These are phyloP conservation scores for Venustampulla echinocandica DNA, from an alignment of 495 filamentous ascomycete genomes.

Conservation along the genomic window DNA sequence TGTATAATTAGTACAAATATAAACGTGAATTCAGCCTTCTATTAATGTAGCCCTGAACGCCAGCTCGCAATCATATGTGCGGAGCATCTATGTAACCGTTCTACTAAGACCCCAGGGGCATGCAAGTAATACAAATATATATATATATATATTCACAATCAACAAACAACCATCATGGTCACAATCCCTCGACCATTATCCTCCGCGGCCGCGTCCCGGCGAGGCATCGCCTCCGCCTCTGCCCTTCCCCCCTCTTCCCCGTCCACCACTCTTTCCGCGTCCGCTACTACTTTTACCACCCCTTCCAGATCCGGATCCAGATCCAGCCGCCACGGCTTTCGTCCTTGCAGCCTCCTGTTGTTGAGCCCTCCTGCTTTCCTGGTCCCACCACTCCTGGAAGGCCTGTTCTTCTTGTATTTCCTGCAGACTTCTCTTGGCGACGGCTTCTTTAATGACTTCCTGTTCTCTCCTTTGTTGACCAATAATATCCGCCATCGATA, in stretches of 20 bases:
- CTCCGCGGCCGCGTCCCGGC: slow-evolving; percentile 4
- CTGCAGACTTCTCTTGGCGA: slow-evolving; percentile 72
- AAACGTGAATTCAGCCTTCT: too few species aligned
- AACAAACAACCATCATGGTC: too few species aligned
- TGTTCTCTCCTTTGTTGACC: slow-evolving; percentile 80
- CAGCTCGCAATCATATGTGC: neutral
- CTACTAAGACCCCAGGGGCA: neutral
- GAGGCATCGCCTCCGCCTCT: slow-evolving; percentile 6
- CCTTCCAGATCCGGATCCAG: neutral
- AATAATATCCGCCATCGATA: slow-evolving; percentile 83
- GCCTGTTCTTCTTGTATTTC: slow-evolving; percentile 96
- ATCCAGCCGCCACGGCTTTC: slow-evolving; percentile 1
- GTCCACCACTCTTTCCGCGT: slow-evolving; percentile 5
- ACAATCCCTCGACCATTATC: slow-evolving; percentile 9
- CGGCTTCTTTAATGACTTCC: slow-evolving; percentile 70
- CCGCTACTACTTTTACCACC: slow-evolving; percentile 4
- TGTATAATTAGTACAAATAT: too few species aligned
- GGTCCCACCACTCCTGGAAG: slow-evolving; percentile 98
- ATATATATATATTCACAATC: slow-evolving; percentile 6
- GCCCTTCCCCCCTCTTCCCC: slow-evolving; percentile 11
- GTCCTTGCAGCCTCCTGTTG: slow-evolving; percentile 50
- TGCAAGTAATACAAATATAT: too few species aligned
- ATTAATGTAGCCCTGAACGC: neutral
- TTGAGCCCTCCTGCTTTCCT: slow-evolving; percentile 63
- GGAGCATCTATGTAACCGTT: neutral